Conservation (phyloP, 495 filamentous ascomycete species). For the Daldinia grandis region DNA sequence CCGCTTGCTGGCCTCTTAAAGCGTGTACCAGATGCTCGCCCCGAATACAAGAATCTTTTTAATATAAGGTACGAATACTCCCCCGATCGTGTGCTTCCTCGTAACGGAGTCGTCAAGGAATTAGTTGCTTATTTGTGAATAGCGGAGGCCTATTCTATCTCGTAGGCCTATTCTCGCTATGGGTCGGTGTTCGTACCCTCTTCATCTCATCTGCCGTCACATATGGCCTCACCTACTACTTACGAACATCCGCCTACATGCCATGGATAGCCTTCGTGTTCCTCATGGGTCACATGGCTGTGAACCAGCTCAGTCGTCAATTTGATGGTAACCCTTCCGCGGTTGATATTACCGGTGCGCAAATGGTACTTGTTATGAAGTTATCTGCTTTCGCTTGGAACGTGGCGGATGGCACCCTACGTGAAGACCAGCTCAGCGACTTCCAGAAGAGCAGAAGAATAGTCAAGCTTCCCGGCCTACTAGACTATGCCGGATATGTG, state of each 20-base stretch:
- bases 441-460: slow-evolving; percentile 86
- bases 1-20: slow-evolving; percentile 90
- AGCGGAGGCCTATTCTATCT: slow-evolving; percentile 78
- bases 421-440: slow-evolving; percentile 80
- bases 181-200: slow-evolving; percentile 83
- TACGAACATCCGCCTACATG: slow-evolving; percentile 90
- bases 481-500: slow-evolving; percentile 90
- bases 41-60: slow-evolving; percentile 89
- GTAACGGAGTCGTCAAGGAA: not conserved
- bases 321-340: slow-evolving; percentile 66
- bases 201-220: slow-evolving; percentile 78
- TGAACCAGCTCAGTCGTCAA: slow-evolving; percentile 86
- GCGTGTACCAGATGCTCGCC: slow-evolving; percentile 84
- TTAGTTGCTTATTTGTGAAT: slow-evolving; percentile 15
- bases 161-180: slow-evolving; percentile 93
- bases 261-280: slow-evolving; percentile 97
- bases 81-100: not conserved
- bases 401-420: slow-evolving; percentile 85
- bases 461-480: slow-evolving; percentile 69
- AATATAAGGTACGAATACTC: slow-evolving; percentile 68
- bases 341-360: slow-evolving; percentile 92
- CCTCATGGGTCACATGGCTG: slow-evolving; percentile 93
- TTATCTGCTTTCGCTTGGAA: slow-evolving; percentile 98
- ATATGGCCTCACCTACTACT: slow-evolving; percentile 83
- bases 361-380: slow-evolving; percentile 99